Evolutionary conservation across 1,284 basidiomycete genomes (phyloP).

Genomic region (Sphaerobolus stellatus): DNA sequence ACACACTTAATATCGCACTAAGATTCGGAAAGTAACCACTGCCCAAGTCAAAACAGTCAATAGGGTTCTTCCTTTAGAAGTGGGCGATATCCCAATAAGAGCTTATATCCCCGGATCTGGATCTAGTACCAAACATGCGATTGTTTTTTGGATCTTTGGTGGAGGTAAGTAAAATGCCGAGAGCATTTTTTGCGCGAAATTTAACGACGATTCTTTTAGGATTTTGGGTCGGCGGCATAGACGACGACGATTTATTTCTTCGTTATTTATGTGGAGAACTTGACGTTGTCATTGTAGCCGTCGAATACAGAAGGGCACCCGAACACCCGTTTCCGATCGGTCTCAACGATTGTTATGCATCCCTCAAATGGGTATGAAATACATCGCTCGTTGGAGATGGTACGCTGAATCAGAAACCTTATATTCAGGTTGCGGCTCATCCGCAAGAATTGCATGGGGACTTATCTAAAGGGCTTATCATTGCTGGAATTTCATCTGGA

Average conservation of each 20-base stretch:
- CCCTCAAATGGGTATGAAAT: slow-evolving; percentile 31
- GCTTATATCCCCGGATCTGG: no score
- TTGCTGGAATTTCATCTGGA: neutral
- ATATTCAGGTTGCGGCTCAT: neutral
- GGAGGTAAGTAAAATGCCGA: no score
- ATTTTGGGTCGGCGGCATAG: slow-evolving; percentile 13
- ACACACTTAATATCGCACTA: no score
- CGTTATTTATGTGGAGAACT: slow-evolving; percentile 16
- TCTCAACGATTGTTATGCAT: slow-evolving; percentile 36
- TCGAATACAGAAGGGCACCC: slow-evolving; percentile 39
- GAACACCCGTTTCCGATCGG: slow-evolving; percentile 39
- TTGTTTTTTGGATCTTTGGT: no score
- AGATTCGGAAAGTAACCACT: no score
- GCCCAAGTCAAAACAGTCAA: no score
- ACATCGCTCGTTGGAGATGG: neutral
- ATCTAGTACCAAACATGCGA: no score
- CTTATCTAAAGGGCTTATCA: neutral
- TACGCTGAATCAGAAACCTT: neutral
- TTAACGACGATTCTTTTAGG: neutral
- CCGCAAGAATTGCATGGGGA: neutral
- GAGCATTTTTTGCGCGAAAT: no score
- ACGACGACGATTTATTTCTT: slow-evolving; percentile 20
- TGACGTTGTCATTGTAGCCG: slow-evolving; percentile 27
- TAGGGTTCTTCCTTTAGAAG: no score
- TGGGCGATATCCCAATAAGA: no score